Base-by-base conservation (phyloP, 495 filamentous ascomycete species). In the Xylaria curta region DNA sequence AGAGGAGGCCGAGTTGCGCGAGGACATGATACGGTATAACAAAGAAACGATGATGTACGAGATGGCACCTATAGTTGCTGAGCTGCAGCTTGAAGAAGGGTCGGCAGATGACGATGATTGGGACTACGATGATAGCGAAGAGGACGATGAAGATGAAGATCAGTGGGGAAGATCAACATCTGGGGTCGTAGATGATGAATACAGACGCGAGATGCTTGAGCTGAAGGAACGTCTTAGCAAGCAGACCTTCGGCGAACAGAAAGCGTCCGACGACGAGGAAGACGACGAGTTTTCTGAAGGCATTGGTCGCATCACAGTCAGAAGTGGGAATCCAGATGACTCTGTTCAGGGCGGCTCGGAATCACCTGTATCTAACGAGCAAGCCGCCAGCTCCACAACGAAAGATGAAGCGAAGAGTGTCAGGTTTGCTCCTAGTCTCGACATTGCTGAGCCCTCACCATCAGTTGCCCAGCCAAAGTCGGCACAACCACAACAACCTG, bases 21-120 rank as follows among this genome's bases (percentile, higher is more conserved):
- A 91, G 66, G 89, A 98, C 74, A 98, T 99, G 96, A 81, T 98
- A n/a, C 85, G 92, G 71, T 98, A 98, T 75, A 91, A 91, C 59
- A 88, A 96, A 79, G 80, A 89, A 56, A 76, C 76, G 1, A 79
- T 79, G 77, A 66, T 73, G 64, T 84, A 81, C 28, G 94, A 97
- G 74, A 90, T 99, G 66, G 93, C 93, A 1, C 88, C 93, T 31
- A 92, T 99, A 2, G 95, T 99, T 8, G 95, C 95, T n/a, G 94
- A 98, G 82, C 85, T 99, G 42, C 88, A 96, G 68, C 77, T 99
- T 15, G 93, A 97, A 59, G 92, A 94, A 42, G 88, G 87, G 33
- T 88, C 83, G 58, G 82, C 84, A n/a, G 84, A 80, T 44, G 83
- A 86, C n/a, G 87, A 86, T 54, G 78, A 79, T 33, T 82, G 79